Evolutionary conservation across 768 basidiomycete species (phyloP).

Genomic region (Artomyces pyxidatus): DNA sequence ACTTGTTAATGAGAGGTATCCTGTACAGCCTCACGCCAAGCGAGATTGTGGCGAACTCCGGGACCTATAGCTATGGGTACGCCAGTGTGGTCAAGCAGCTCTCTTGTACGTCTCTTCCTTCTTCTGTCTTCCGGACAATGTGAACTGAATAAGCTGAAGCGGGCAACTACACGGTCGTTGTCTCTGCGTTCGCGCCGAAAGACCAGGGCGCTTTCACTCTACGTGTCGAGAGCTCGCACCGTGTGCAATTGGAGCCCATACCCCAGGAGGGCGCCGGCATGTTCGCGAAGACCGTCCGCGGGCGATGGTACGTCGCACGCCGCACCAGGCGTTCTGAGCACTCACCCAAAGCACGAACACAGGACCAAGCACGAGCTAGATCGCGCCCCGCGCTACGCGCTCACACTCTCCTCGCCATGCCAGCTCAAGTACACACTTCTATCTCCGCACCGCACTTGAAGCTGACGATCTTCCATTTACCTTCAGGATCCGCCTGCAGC

Average conservation of each 20-base stretch:
- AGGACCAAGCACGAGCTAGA: too few species aligned
- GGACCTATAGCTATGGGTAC: constrained; percentile 75
- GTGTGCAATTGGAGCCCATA: constrained; percentile 57
- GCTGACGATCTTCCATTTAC: not conserved
- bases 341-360: too few species aligned
- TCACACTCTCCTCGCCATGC: constrained; percentile 44
- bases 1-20: not conserved
- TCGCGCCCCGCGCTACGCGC: constrained; percentile 68
- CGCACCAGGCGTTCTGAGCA: too few species aligned
- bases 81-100: constrained; percentile 47
- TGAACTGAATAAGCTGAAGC: constrained; percentile 29
- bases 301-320: constrained; percentile 66
- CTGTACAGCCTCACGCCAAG: constrained; percentile 45
- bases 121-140: constrained; percentile 4
- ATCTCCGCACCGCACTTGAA: not conserved
- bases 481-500: constrained; percentile 64
- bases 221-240: constrained; percentile 49
- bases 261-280: constrained; percentile 89
- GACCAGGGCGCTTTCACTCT: constrained; percentile 62
- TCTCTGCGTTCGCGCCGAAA: constrained; percentile 76
- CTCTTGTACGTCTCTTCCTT: constrained; percentile 33
- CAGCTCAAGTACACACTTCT: constrained; percentile 44
- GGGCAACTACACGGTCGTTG: constrained; percentile 76
- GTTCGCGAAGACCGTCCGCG: constrained; percentile 63
- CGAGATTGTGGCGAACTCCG: constrained; percentile 66